Conservation (phyloP, 2,329 filamentous ascomycete genomes). For the Penicillium fuscoglaucum region DNA sequence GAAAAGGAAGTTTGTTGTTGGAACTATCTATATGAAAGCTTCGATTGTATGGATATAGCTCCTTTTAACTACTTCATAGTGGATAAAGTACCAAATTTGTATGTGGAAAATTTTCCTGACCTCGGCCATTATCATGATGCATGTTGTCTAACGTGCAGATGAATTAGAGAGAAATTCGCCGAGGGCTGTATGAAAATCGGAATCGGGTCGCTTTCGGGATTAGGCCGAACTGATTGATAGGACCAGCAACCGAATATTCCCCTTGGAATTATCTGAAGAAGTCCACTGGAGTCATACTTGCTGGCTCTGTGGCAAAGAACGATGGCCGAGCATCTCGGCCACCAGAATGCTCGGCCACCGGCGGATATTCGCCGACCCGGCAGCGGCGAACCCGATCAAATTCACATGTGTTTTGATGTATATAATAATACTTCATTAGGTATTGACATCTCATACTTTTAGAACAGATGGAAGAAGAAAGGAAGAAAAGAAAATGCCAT, state of each 20-base stretch:
- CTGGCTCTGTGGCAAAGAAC: not conserved
- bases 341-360: not conserved
- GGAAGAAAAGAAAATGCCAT: not conserved
- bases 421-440: not conserved
- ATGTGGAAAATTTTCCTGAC: not conserved
- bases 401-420: not conserved
- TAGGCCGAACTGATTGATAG: not conserved
- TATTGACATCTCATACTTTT: too few relatives aligned
- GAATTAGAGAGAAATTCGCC: constrained; percentile 2
- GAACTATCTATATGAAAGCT: not conserved
- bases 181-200: not conserved
- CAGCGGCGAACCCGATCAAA: not conserved
- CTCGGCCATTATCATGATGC: constrained; percentile 5
- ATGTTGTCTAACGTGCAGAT: not conserved
- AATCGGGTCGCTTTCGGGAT: not conserved
- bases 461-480: not conserved
- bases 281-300: not conserved
- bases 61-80: not conserved
- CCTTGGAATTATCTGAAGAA: not conserved
- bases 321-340: not conserved
- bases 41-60: not conserved
- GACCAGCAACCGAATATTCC: not conserved
- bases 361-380: constrained; percentile 2
- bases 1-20: not conserved
- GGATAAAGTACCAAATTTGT: not conserved